Base-by-base conservation (phyloP, 2,329 filamentous ascomycete species). In the Tympanopsis confertula region DNA sequence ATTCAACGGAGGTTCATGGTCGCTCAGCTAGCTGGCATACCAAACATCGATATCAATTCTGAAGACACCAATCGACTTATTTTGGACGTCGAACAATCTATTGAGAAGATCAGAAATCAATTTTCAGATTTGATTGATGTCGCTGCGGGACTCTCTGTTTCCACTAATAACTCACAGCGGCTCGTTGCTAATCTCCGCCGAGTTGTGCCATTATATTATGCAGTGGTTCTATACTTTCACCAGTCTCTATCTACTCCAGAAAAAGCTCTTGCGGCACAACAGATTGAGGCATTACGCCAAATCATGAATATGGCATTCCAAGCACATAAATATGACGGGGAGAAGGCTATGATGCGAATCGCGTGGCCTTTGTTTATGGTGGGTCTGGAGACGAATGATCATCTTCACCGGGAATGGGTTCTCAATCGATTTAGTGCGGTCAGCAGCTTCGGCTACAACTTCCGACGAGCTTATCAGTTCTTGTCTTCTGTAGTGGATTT, bases 311-410 rank as follows among this genome's bases (percentile, higher is more conserved):
- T 59, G 4, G 51, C 53, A 2, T 51, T 53, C 20, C 55, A 58
- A 24, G 47, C 50, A 12, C 54, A 50, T 35, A 54, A 51, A 26
- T 50, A 59, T 35, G 47, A 47, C 3, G 55, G 56, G 4, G 46
- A 54, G 5, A 47, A 52, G n/a, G 47, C 51, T 5, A 49, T 58
- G 35, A 40, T 51, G 4, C 47, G 53, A 24, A 46, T 58, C 13
- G 52, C 55, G 0, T 58, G 55, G 51, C 53, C 55, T 4, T 42
- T 60, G 4, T 57, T 59, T 38, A 47, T 56, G n/a, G 56, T 50
- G 4, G 55, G 50, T 5, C 42, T 61, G 5, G 54, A 59, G 41
- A 58, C 56, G 4, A 48, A 56, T 10, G 50, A 55, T 18, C 41
- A 47, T 3, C 40, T 54, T 4, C 51, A 59, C 19, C 53, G 51